These are phyloP conservation scores for Fraxinus cuspidata DNA, from an alignment of 257 asterid species.

Conservation along the genomic window DNA sequence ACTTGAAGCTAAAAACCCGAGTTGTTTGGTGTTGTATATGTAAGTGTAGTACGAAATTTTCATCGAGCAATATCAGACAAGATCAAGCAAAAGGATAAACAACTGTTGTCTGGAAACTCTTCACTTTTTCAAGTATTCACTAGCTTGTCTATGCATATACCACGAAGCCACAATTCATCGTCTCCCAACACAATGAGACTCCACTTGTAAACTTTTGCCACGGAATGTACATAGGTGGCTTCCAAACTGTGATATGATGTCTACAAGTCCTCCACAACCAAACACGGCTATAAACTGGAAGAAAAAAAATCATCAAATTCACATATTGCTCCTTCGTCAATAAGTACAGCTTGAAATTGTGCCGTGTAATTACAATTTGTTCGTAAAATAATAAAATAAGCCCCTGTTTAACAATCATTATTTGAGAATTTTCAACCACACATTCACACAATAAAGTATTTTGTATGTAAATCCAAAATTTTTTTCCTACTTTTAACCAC, in stretches of 20 bases:
- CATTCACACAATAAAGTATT: no score
- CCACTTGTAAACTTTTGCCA: constrained; percentile 48
- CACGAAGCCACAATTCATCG: neutral
- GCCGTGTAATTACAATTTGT: no score
- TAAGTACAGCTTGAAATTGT: neutral
- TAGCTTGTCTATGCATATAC: neutral
- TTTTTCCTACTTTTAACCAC: no score
- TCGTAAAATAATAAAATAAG: no score
- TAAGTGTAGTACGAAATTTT: no score
- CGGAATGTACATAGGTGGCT: constrained; percentile 88
- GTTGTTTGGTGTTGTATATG: no score
- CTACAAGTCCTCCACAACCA: constrained; percentile 89
- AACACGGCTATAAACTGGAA: constrained; percentile 75
- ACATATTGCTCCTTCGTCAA: neutral
- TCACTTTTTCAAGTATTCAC: neutral
- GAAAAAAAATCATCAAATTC: neutral
- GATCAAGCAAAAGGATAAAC: no score
- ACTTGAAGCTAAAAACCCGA: no score
- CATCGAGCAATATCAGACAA: no score
- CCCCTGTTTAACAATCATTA: no score
- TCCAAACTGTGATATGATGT: constrained; percentile 82
- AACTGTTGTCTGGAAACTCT: neutral
- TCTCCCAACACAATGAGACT: constrained; percentile 7
- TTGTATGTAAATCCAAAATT: no score
- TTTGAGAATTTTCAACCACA: no score